phyloP scores from a whole-genome alignment of 306 rosid species.

The Gleditsia sinensis region DNA sequence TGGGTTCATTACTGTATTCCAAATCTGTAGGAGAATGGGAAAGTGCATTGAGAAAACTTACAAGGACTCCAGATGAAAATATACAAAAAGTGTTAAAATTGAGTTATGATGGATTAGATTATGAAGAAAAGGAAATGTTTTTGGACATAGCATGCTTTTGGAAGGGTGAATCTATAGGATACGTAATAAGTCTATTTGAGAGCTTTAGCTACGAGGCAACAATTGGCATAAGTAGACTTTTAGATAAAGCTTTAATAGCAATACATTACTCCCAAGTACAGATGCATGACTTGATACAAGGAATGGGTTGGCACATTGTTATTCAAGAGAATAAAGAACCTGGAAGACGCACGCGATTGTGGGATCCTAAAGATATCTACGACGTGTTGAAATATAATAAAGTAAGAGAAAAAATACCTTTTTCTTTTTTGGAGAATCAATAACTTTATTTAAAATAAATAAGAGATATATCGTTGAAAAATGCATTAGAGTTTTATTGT shows the following conservation, averaged over 20 bases:
- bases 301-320: slow-evolving; percentile 32
- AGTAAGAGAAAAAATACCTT: slow-evolving; percentile 8
- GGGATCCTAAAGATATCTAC: slow-evolving; percentile 24
- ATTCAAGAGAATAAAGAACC: slow-evolving; percentile 31
- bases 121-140: too few species aligned
- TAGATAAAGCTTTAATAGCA: slow-evolving; percentile 25
- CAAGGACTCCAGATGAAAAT: not conserved
- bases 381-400: slow-evolving; percentile 21
- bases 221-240: too few species aligned
- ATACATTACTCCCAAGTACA: not conserved
- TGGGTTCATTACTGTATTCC: too few species aligned
- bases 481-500: too few species aligned
- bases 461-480: too few species aligned
- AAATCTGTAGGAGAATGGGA: not conserved
- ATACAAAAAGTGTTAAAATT: too few species aligned
- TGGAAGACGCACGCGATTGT: too few species aligned
- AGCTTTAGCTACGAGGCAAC: slow-evolving; percentile 1
- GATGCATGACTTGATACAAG: slow-evolving; percentile 41
- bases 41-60: not conserved
- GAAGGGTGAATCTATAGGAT: not conserved
- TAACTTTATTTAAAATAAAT: too few species aligned
- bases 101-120: too few species aligned
- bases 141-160: too few species aligned
- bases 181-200: not conserved
- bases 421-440: too few species aligned